Evolutionary conservation across 331 rosid genomes (phyloP), one percentile per base, ranked within the genome.

Genomic region (Acacia pycnantha): DNA sequence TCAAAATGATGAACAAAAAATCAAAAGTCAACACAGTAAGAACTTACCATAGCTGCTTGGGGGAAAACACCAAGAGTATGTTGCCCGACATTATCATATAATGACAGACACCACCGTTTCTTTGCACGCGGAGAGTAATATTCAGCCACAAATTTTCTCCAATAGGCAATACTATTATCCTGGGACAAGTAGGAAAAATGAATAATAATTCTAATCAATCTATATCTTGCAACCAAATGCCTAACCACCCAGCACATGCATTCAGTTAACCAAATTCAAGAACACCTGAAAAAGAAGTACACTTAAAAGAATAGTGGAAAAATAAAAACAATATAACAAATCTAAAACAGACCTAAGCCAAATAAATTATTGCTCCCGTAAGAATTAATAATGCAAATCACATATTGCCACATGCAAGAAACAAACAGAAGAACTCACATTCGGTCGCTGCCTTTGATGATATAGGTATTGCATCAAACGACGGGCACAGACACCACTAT

Each of bases 111-210:
- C 99, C 97, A 94, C 67, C 97, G 85, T 83, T 94, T 93, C 92
- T 90, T 96, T 53, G 99, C 97, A 37, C 97, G 97, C 66, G 98
- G 97, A 35, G 98, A 92, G 88, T 96, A 94, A 87, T 94, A 96
- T 81, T 94, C 99, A 12, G 95, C 88, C 81, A 96, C 97, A 87
- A 96, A 96, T 86, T 96, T 96, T 83, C 95, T 96, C 99, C 99
- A 96, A 84, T 96, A 96, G n/a, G 94, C 97, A 88, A 96, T 90
- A 67, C 90, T 85, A 73, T 94, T 94, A 64, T 96, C 98, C 99
- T 94, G 91, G 74, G 75, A 84, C 21, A 85, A 73, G 47, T 68
- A 75, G 47, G 75, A 29, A 77, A 77, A 62, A 8, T 56, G n/a
- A n/a, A 56, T 7, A 56, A 6, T 56, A 56, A 21, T n/a, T 56